Evolutionary conservation across 1,139 yeast species (phyloP), one percentile per base, ranked within the genome.

Genomic region (Arxiozyma telluris): DNA sequence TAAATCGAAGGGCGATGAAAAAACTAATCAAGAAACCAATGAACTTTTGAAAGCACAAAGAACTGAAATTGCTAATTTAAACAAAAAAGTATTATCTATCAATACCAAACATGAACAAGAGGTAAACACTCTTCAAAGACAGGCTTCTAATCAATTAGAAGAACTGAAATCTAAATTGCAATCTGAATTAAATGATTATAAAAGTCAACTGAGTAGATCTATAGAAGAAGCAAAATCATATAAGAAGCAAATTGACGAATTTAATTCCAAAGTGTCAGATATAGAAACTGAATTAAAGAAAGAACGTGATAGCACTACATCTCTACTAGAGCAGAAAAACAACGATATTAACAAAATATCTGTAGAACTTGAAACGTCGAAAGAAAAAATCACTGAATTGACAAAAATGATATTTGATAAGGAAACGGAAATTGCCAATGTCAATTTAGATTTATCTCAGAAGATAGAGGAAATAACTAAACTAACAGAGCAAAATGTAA

Each of bases 141-240:
- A 30, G 18, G 39, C 47, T 30, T 45, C 47, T 18, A 27, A 23
- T 21, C 47, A 23, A 15, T 23, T 45, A 4, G 44, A 51, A 18
- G 50, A 51, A 30, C 7, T 41, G 27, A 22, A 39, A 25, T 18
- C 18, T 1, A 43, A 48, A 25, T 41, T 41, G 7, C 39, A 48
- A 18, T n/a, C 27, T 4, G 55, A 56, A 25, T 43, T 52, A 21
- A 48, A 42, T 20, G 43, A 49, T 21, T 50, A 51, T 4, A 52
- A 49, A 34, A 49, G 47, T 30, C 51, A 48, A 25, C 23, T 49
- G 6, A 45, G 50, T 17, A 43, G 42, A 43, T 12, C 22, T 20
- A 27, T 18, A 4, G 27, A 27, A 4, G 50, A 48, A 42, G 8
- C 45, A n/a, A 20, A 25, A 4, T 21, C 39, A 7, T 46, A 30